Evolutionary conservation across 768 basidiomycete species (phyloP), one percentile per base, ranked within the genome.

Genomic region (Sporobolomyces pararoseus): DNA sequence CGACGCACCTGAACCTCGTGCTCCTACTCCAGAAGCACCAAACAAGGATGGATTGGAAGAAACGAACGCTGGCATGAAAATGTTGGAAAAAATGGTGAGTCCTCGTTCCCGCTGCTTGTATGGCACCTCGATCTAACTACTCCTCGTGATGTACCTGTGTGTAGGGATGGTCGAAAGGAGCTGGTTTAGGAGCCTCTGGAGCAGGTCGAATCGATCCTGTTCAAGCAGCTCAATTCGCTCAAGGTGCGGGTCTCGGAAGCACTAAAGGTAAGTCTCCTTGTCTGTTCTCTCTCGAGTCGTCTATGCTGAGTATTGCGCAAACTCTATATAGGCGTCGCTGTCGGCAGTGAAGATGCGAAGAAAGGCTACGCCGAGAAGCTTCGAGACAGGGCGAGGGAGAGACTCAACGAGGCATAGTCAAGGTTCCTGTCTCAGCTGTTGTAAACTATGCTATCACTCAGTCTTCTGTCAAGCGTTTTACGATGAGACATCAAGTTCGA

Each of bases 81-180:
- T 99, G 66, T 79, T 98, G 71, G 91, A 91, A 79, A 94, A 95
- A 86, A 97, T 98, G 94, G 96, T 74, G 49, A 19, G 69, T 35
- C 50, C n/a, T n/a, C n/a, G n/a, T n/a, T n/a, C n/a, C n/a, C n/a
- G n/a, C n/a, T n/a, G 25, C 50, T 25, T 17, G 10, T 51, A 51
- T 49, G 47, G 9, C 47, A 49, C 12, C 47, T 19, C 21, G n/a
- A 49, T 47, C 46, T 47, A 47, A 34, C 39, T 34, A 27, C 16
- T 13, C 35, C 32, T 21, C 9, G 39, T 9, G 39, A 42, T 9
- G 17, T 42, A 17, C 9, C 17, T 42, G 39, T 9, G 10, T 42
- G 23, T 35, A 74, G 95, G 95, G 95, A 0, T 98, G 95, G 95
- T 89, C 84, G 69, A 88, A 90, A 76, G 95, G 95, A 7, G 87